phyloP scores from a whole-genome alignment of 805 yeast genomes.

The Zygoascus bituminiphila region DNA sequence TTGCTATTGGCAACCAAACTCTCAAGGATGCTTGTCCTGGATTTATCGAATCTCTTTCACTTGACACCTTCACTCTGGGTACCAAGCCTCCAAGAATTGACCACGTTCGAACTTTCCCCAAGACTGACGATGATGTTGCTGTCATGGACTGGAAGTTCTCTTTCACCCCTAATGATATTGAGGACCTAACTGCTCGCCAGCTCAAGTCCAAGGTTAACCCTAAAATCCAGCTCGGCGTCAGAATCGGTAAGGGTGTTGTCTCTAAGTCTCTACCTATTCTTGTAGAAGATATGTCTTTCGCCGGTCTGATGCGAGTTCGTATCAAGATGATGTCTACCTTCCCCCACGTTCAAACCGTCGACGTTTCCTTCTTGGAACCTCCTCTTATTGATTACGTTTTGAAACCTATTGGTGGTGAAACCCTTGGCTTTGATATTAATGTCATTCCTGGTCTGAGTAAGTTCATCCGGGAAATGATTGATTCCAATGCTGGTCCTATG shows the following conservation, averaged over 20 bases:
- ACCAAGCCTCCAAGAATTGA: constrained; percentile 94
- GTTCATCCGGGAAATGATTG: constrained; percentile 75
- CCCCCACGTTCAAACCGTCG: constrained; percentile 91
- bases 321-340: constrained; percentile 82
- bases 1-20: constrained; percentile 77
- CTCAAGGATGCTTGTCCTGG: constrained; percentile 78
- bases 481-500: constrained; percentile 82
- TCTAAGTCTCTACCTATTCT: constrained; percentile 60
- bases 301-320: constrained; percentile 67
- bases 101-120: constrained; percentile 76
- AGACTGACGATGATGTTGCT: constrained; percentile 85
- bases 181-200: constrained; percentile 81
- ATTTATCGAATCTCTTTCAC: constrained; percentile 74
- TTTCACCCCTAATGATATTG: constrained; percentile 82
- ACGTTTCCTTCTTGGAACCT: constrained; percentile 73
- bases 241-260: constrained; percentile 67
- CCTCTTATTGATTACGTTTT: constrained; percentile 84
- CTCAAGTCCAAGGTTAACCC: constrained; percentile 78
- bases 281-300: constrained; percentile 72
- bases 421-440: constrained; percentile 82
- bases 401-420: constrained; percentile 69
- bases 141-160: constrained; percentile 97
- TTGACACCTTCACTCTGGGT: constrained; percentile 85
- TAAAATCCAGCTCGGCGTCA: constrained; percentile 65
- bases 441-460: constrained; percentile 80